Evolutionary conservation across 768 basidiomycete genomes (phyloP), one percentile per base, ranked within the genome.

Genomic region (Trametes elegans): DNA sequence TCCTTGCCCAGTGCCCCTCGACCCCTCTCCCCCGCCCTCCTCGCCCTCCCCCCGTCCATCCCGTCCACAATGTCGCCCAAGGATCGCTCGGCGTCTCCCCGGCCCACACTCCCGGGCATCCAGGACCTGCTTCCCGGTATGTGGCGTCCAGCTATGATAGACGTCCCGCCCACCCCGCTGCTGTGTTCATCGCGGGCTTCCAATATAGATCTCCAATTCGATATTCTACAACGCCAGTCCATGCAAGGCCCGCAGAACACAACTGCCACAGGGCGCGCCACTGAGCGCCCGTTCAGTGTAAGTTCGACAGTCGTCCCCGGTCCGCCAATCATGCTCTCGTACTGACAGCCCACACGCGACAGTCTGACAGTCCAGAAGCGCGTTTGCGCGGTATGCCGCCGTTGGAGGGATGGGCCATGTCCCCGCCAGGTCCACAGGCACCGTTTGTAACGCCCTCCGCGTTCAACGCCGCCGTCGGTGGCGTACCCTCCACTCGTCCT

Each of bases 121-220:
- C 51, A 49, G 27, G 45, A 49, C 23, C 21, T 58, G 18, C 18
- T 58, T 16, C 29, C 57, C 34, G 57, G 57, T 58, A 47, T 11
- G 52, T 53, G 13, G n/a, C n/a, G n/a, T n/a, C n/a, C n/a, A n/a
- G n/a, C n/a, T n/a, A n/a, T n/a, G n/a, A n/a, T n/a, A n/a, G n/a
- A n/a, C n/a, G n/a, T n/a, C n/a, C n/a, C n/a, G n/a, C n/a, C n/a
- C n/a, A n/a, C n/a, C n/a, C n/a, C n/a, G n/a, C n/a, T n/a, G n/a
- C n/a, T n/a, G n/a, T n/a, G n/a, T n/a, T n/a, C n/a, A n/a, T n/a
- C n/a, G n/a, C n/a, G n/a, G n/a, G n/a, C n/a, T n/a, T n/a, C n/a
- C n/a, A n/a, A n/a, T n/a, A n/a, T 7, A 53, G 50, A 53, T 24
- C 7, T 35, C 4, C 31, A 42, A 3, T 58, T 53, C 28, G 35